phyloP scores from a whole-genome alignment of 2,329 filamentous ascomycete genomes.

The Talaromyces sp. region DNA sequence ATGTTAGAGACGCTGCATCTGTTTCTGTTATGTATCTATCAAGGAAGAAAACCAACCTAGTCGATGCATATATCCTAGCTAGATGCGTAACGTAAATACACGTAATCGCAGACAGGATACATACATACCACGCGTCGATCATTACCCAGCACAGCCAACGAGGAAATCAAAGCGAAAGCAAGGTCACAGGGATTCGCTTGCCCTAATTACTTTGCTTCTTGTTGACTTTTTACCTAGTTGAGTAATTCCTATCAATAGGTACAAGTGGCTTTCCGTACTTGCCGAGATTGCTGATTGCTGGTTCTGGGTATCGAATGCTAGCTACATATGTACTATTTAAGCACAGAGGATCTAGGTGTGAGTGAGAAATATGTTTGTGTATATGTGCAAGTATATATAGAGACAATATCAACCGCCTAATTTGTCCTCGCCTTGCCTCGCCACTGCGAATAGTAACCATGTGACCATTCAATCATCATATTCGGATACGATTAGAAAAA shows the following conservation, averaged over 20 bases:
- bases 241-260: background rate
- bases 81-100: background rate
- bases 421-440: background rate
- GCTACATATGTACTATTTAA: background rate
- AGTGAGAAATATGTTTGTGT: constrained; percentile 7
- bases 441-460: background rate
- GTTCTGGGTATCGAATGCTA: background rate
- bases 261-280: background rate
- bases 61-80: background rate
- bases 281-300: background rate
- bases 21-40: background rate
- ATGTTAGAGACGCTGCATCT: background rate
- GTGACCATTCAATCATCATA: constrained; percentile 9
- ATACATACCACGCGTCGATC: background rate
- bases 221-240: background rate
- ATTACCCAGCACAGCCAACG: background rate
- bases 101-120: background rate
- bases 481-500: constrained; percentile 4
- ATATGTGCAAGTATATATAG: constrained; percentile 6
- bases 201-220: background rate
- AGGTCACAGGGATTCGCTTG: constrained; percentile 1
- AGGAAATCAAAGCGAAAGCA: background rate
- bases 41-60: background rate
- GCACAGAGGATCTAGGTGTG: background rate
- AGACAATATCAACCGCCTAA: background rate